Conservation (phyloP, 1,284 basidiomycete genomes). For the Athelia sp. region DNA sequence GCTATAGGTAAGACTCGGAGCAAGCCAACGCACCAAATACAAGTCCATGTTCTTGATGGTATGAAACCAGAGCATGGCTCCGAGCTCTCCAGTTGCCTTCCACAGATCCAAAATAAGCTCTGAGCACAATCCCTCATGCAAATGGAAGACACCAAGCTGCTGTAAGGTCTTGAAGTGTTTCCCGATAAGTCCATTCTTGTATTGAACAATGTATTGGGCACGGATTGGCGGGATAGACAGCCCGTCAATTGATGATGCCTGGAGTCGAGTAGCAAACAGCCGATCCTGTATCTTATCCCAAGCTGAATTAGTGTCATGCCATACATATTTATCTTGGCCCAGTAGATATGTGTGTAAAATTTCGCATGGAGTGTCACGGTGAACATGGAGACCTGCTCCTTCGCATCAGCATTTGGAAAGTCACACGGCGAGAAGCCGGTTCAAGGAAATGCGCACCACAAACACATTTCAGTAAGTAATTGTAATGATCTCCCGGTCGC, state of each 20-base stretch:
- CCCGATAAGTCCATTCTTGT: conserved; percentile 3
- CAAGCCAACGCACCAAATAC: conserved; percentile 22
- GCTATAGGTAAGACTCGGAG: no score
- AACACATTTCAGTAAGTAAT: conserved; percentile 10
- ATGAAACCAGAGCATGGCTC: conserved; percentile 28
- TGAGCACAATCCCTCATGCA: conserved; percentile 19
- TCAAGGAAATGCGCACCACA: not conserved
- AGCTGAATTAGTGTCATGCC: conserved; percentile 20
- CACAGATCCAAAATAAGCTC: conserved; percentile 18
- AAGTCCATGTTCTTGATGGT: conserved; percentile 26
- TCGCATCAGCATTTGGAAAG: conserved; percentile 2
- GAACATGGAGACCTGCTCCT: conserved; percentile 23
- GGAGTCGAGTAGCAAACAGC: conserved; percentile 21
- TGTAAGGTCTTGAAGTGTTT: conserved; percentile 34
- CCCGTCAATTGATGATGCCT: conserved; percentile 22
- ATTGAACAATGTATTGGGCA: conserved; percentile 15
- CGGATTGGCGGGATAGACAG: conserved; percentile 22
- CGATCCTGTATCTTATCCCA: conserved; percentile 18
- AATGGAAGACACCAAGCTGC: conserved; percentile 27
- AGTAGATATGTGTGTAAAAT: conserved; percentile 30
- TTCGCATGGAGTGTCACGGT: conserved; percentile 31
- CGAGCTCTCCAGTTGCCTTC: conserved; percentile 27
- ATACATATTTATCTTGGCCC: conserved; percentile 34
- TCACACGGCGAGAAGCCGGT: no score
- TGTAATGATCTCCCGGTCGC: conserved; percentile 21